These are phyloP conservation scores for Apiotrichum brassicae DNA, from an alignment of 1,284 basidiomycete genomes.

Conservation along the genomic window DNA sequence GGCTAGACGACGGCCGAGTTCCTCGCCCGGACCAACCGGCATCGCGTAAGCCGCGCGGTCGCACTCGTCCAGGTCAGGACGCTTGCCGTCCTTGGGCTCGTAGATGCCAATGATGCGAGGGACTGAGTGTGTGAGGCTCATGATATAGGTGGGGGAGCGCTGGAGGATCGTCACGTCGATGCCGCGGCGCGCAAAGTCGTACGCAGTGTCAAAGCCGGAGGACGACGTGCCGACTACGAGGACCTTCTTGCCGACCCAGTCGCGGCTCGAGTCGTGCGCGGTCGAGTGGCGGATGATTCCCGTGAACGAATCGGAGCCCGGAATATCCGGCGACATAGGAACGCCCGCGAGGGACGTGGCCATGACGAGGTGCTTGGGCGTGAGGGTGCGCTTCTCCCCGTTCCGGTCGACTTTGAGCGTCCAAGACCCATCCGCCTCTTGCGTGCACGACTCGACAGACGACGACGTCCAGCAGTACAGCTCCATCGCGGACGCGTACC, in stretches of 20 bases:
- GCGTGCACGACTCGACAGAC: conserved; percentile 47
- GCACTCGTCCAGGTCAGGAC: conserved; percentile 49
- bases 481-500: conserved; percentile 35
- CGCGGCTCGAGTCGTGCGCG: conserved; percentile 50
- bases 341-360: conserved; percentile 28
- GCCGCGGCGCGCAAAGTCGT: conserved; percentile 50
- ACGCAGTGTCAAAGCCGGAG: conserved; percentile 51
- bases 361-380: conserved; percentile 45
- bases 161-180: conserved; percentile 59
- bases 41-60: conserved; percentile 50
- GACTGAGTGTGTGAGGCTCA: conserved; percentile 50
- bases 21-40: conserved; percentile 25
- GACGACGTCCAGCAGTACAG: conserved; percentile 46
- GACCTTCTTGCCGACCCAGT: conserved; percentile 56
- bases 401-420: conserved; percentile 51
- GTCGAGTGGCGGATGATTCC: conserved; percentile 53
- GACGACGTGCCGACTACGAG: conserved; percentile 58
- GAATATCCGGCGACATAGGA: conserved; percentile 17
- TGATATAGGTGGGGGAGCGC: conserved; percentile 58
- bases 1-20: conserved; percentile 22
- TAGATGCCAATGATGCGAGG: conserved; percentile 42
- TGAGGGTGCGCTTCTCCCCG: conserved; percentile 48
- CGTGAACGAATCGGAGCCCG: conserved; percentile 50
- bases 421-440: conserved; percentile 52
- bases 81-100: conserved; percentile 45